Evolutionary conservation across 208 protist species (phyloP).

Genomic region (Sergeia podlipaevii): DNA sequence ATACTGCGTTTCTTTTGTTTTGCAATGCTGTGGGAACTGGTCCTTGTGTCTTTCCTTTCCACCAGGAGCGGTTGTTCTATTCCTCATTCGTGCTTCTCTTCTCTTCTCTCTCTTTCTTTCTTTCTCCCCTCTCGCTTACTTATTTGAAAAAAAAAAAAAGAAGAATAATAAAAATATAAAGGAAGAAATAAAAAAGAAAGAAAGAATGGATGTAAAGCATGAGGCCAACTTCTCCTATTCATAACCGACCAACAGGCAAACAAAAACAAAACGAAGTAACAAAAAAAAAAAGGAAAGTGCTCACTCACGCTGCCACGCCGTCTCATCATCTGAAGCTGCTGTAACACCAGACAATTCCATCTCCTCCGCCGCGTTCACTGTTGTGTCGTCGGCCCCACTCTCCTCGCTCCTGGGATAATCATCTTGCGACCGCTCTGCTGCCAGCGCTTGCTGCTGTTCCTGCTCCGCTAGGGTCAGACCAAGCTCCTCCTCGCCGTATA

Average conservation of each 20-base stretch:
- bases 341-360: constrained; percentile 1
- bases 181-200: constrained; percentile 1
- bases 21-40: no score
- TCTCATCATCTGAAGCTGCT: constrained; percentile 2
- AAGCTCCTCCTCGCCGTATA: constrained; percentile 67
- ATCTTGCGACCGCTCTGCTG: constrained; percentile 2
- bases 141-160: constrained; percentile 4
- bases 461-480: constrained; percentile 51
- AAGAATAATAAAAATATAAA: background rate
- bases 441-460: constrained; percentile 18
- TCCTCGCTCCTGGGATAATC: constrained; percentile 7
- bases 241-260: background rate
- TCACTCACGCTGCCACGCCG: background rate
- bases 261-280: background rate
- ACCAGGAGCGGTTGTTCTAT: no score
- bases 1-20: no score
- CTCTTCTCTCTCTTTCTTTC: no score
- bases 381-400: constrained; percentile 6
- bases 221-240: background rate
- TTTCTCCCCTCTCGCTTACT: no score
- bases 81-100: no score
- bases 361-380: constrained; percentile 33
- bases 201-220: background rate
- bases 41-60: no score
- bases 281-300: background rate